Evolutionary conservation across 305 asterid genomes (phyloP).

Genomic region (Rubia balearica): DNA sequence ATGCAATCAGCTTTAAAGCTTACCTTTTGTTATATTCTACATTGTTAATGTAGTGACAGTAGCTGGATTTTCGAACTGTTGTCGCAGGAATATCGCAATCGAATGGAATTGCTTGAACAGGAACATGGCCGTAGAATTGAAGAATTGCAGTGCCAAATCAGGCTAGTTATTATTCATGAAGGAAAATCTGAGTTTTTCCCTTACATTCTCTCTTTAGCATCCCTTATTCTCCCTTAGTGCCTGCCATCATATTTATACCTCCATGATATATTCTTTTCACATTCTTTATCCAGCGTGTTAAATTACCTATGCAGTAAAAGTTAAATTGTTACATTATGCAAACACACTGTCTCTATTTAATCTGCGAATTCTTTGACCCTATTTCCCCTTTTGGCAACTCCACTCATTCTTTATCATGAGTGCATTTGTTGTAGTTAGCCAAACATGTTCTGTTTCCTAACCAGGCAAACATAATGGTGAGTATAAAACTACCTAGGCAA

Average conservation of each 20-base stretch:
- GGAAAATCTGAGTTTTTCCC: neutral
- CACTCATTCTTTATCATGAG: neutral
- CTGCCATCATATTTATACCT: neutral
- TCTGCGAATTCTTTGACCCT: neutral
- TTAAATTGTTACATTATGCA: neutral
- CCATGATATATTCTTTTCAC: neutral
- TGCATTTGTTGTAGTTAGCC: neutral
- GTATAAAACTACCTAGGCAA: neutral
- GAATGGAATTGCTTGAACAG: conserved; percentile 24
- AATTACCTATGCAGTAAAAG: neutral
- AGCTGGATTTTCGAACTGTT: neutral
- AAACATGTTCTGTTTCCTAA: neutral
- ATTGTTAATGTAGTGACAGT: neutral
- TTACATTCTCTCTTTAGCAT: neutral
- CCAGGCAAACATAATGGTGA: neutral
- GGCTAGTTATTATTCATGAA: conserved; percentile 17
- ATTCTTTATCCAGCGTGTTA: neutral
- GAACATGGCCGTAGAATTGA: conserved; percentile 22
- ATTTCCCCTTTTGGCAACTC: neutral
- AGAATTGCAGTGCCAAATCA: conserved; percentile 28
- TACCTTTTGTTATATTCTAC: neutral
- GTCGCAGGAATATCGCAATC: conserved; percentile 22
- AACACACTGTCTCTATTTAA: neutral
- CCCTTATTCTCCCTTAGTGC: neutral
- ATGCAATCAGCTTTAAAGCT: neutral